Conservation (phyloP, 2,329 filamentous ascomycete genomes). For the Coniochaeta sp. region DNA sequence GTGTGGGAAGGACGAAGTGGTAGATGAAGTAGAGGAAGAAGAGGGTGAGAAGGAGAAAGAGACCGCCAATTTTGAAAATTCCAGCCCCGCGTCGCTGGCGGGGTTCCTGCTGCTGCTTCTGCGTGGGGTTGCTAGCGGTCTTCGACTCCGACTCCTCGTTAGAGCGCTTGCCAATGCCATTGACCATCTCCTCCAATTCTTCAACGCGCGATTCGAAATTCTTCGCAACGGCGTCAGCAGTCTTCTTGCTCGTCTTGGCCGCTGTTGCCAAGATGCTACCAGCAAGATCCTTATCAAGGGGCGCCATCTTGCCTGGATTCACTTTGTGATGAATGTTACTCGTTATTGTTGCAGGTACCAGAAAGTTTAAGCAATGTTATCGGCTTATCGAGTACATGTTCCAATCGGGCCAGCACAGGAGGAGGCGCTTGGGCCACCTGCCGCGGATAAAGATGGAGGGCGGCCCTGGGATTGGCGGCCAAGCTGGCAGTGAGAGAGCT, state of each 20-base stretch:
- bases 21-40: background rate
- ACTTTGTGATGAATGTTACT: too few species aligned
- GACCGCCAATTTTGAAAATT: background rate
- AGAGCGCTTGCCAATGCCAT: too few species aligned
- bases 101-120: too few species aligned
- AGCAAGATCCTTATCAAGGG: too few species aligned
- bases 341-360: too few species aligned
- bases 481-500: background rate
- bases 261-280: too few species aligned
- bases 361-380: background rate
- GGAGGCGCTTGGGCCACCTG: background rate
- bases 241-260: too few species aligned
- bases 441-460: slow-evolving; percentile 1
- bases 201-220: too few species aligned
- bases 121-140: background rate
- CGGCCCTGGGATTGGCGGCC: background rate
- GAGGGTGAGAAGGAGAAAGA: background rate
- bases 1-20: background rate
- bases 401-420: background rate
- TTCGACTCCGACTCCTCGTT: background rate
- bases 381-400: background rate
- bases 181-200: too few species aligned
- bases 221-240: too few species aligned
- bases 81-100: background rate
- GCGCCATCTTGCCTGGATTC: too few species aligned